A percentile compares a stretch with the other conserved stretches of the same genome.
These are phyloP conservation scores for Suhomyces terraborum DNA, from an alignment of 1,139 yeast species.

Conservation along the genomic window DNA sequence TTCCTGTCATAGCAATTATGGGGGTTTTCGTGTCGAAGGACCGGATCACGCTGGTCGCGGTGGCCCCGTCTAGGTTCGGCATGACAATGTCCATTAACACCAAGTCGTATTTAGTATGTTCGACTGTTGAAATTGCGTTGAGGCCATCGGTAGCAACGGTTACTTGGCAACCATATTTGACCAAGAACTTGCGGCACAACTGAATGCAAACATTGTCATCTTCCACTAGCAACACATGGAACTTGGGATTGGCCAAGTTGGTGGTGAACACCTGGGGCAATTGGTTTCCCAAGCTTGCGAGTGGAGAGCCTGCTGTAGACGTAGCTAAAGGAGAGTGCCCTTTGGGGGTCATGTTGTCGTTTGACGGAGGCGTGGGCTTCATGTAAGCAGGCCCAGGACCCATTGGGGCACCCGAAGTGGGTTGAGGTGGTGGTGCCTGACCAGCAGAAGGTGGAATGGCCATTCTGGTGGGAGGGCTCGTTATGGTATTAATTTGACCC, in stretches of 20 bases:
- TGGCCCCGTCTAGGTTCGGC: conserved; percentile 94
- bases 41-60: conserved; percentile 85
- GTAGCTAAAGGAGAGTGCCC: conserved; percentile 16
- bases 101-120: conserved; percentile 72
- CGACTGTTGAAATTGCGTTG: conserved; percentile 81
- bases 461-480: conserved; percentile 17
- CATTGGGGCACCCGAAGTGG: conserved; percentile 8
- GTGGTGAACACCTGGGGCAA: conserved; percentile 26
- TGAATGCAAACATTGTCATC: conserved; percentile 86
- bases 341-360: conserved; percentile 17
- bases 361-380: conserved; percentile 17
- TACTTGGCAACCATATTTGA: conserved; percentile 88
- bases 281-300: conserved; percentile 10
- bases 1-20: conserved; percentile 92
- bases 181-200: conserved; percentile 72
- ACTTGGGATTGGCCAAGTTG: conserved; percentile 44
- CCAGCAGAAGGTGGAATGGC: conserved; percentile 9
- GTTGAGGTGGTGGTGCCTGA: background rate
- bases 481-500: conserved; percentile 13
- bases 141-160: conserved; percentile 92
- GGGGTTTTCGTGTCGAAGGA: conserved; percentile 84
- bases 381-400: conserved; percentile 6
- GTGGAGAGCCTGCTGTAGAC: conserved; percentile 17
- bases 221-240: conserved; percentile 79
- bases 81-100: conserved; percentile 92